Evolutionary conservation across 768 basidiomycete genomes (phyloP).

Genomic region (Rhizopogon roseolus): DNA sequence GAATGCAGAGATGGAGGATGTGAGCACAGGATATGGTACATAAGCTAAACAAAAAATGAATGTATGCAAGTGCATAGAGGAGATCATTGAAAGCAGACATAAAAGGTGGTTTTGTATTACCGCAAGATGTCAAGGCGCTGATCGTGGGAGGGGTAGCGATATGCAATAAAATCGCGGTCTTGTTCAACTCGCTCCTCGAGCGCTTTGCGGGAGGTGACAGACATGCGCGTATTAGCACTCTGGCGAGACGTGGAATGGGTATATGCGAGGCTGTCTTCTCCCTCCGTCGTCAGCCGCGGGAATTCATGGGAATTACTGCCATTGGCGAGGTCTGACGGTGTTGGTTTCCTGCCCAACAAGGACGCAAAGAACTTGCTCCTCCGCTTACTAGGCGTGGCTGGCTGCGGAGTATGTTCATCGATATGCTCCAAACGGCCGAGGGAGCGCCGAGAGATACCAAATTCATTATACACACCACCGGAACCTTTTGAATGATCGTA

Average conservation of each 20-base stretch:
- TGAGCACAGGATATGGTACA: constrained; percentile 7
- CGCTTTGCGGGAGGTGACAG: constrained; percentile 62
- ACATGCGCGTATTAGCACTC: constrained; percentile 52
- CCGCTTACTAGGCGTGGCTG: constrained; percentile 47
- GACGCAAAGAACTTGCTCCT: constrained; percentile 70
- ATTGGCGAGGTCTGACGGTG: constrained; percentile 19
- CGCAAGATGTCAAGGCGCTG: constrained; percentile 57
- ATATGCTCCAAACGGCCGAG: constrained; percentile 35
- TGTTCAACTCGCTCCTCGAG: constrained; percentile 81
- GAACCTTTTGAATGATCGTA: constrained; percentile 29
- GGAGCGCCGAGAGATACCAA: constrained; percentile 62
- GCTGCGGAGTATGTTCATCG: constrained; percentile 20
- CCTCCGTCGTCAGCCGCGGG: constrained; percentile 42
- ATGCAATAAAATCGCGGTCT: constrained; percentile 80
- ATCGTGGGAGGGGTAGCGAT: constrained; percentile 79
- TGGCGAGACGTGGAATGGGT: constrained; percentile 47
- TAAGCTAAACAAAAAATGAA: constrained; percentile 13
- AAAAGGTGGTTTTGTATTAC: constrained; percentile 18
- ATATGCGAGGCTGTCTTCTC: constrained; percentile 47
- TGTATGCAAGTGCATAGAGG: neutral
- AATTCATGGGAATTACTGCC: constrained; percentile 40
- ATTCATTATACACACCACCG: constrained; percentile 61
- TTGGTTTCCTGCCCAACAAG: constrained; percentile 57
- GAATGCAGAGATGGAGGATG: constrained; percentile 15
- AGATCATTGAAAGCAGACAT: constrained; percentile 1